Evolutionary conservation across 441 rosid genomes (phyloP), one percentile per base, ranked within the genome.

Genomic region (Erodium moschatum): DNA sequence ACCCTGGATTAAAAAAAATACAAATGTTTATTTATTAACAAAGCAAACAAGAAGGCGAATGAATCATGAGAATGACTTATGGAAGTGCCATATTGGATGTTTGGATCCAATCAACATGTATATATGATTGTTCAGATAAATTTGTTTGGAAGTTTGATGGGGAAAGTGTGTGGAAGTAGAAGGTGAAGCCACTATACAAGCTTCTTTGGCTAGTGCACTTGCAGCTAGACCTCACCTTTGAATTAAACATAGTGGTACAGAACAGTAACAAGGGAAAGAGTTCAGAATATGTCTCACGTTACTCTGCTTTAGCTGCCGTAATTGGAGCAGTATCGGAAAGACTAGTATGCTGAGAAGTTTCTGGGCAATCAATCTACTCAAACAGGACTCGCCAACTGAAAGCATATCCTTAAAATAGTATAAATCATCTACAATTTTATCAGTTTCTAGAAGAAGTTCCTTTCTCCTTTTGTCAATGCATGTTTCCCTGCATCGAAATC

Each of bases 331-430:
- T 74, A 79, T 71, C 7, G 91, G 95, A 62, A 80, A 69, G 66
- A 86, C 81, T 46, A 86, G 82, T 64, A 79, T 72, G 74, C 71
- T 56, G 66, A 85, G 81, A 80, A 88, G 83, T 72, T 81, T 80
- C 69, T 76, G 80, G 50, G 69, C 38, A 73, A 88, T 83, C 61
- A 78, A 82, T 78, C 79, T 78, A 75, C 77, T 73, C 79, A 86
- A 74, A 69, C 71, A 70, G 66, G 84, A 70, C 42, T 82, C 80
- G 0, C 85, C 87, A 76, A 86, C 77, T 20, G 72, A 79, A 67
- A 85, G 77, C 66, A 86, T 75, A 80, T 88, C 95, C 82, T 86
- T 86, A 20, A 84, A 79, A 79, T 86, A 86, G 84, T 85, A 88
- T 20, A 88, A 79, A 70, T 88, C 89, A 67, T 88, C 95, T 61